Evolutionary conservation across 2,329 filamentous ascomycete genomes (phyloP), one percentile per base, ranked within the genome.

Genomic region (Penicillium nordicum): DNA sequence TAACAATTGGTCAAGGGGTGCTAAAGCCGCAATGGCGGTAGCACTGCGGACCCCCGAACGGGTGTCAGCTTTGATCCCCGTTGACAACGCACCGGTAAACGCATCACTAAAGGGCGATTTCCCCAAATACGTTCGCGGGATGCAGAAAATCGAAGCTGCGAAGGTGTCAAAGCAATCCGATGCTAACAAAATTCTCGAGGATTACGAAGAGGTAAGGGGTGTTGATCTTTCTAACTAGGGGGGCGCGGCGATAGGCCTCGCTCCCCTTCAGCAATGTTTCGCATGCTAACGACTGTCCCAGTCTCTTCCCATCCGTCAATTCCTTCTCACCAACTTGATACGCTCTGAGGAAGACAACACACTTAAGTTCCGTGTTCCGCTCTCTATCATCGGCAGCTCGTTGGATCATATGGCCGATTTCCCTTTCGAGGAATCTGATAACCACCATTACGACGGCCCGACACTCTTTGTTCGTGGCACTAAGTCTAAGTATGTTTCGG

Each of bases 51-150:
- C 84, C 0, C 90, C 90, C 0, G 78, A 84, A 6, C 76, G 86
- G 3, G 81, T 96, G 57, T 79, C 82, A 16, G 84, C 88, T 65
- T 78, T 97, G 50, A 82, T 97, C 29, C 82, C 91, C 1, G 92
- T 97, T 12, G 93, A 97, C 77, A 97, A 97, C 70, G 91, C 92
- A 4, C 93, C 93, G 2, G 82, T 96, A 9, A 91, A 95, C 70
- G 89, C 88, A 14, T 82, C 84, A 0, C 80, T 97, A 4, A 82
- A 84, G 60, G 84, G 82, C 60, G 84, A 88, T 68, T 97, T 97
- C 70, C 84, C 80, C 4, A 85, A 84, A 59, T 97, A 97, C 74
- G 81, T 96, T 23, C 84, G 85, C 51, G 93, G 86, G 57, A 96
- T 99, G 92, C 85, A 85, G 67, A 82, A 85, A 61, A 88, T 99